phyloP scores from a whole-genome alignment of 495 filamentous ascomycete genomes.

The Lentithecium fluviatile region DNA sequence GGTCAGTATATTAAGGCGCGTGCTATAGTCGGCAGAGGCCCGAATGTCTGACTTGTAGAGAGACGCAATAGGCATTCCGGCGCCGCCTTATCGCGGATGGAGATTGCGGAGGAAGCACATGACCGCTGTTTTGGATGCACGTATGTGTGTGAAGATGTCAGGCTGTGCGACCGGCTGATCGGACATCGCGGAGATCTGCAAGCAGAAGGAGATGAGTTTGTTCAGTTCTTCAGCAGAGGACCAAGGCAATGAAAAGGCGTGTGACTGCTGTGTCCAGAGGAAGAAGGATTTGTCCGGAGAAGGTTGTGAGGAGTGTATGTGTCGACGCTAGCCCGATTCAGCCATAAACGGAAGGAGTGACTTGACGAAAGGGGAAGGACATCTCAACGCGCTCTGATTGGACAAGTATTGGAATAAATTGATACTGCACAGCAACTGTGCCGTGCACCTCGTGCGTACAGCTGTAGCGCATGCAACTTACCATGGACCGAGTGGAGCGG shows the following conservation, averaged over 20 bases:
- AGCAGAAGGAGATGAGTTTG: conserved; percentile 1
- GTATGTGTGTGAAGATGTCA: conserved; percentile 18
- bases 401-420: neutral
- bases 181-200: neutral
- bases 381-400: neutral
- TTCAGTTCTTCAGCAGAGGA: neutral
- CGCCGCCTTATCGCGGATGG: conserved; percentile 16
- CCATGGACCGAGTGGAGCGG: too few species aligned
- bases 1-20: neutral
- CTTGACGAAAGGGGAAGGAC: conserved; percentile 19
- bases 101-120: conserved; percentile 12
- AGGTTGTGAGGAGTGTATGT: neutral
- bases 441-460: neutral
- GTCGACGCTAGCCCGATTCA: conserved; percentile 24
- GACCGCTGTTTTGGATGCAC: conserved; percentile 4
- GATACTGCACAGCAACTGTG: neutral
- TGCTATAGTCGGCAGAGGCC: neutral
- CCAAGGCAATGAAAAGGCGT: conserved; percentile 66
- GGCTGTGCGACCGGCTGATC: conserved; percentile 18
- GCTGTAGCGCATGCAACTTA: too few species aligned
- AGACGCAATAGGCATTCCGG: neutral
- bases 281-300: conserved; percentile 5
- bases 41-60: neutral
- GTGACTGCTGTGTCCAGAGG: conserved; percentile 65
- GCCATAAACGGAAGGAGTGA: conserved; percentile 3